Evolutionary conservation across 768 basidiomycete genomes (phyloP).

Genomic region (Podaxis mareebaensis): DNA sequence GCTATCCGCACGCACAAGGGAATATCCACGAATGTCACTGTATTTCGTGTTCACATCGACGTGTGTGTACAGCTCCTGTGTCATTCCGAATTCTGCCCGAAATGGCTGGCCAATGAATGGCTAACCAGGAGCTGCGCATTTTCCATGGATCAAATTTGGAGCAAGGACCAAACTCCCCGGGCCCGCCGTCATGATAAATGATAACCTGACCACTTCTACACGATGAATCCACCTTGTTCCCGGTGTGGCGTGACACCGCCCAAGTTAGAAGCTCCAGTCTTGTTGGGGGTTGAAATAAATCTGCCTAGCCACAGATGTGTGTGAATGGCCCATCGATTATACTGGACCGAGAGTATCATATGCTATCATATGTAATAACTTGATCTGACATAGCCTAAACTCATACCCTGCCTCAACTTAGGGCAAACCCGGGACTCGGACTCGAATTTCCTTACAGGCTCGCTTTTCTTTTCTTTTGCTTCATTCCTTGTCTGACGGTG

Average conservation of each 20-base stretch:
- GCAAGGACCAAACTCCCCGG: background rate
- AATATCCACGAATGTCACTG: background rate
- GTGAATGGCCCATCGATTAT: background rate
- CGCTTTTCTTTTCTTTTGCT: constrained; percentile 3
- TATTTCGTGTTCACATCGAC: background rate
- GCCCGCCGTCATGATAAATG: background rate
- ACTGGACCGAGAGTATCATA: background rate
- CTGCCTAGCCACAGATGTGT: background rate
- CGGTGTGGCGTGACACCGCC: background rate
- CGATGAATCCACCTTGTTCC: background rate
- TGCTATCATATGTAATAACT: background rate
- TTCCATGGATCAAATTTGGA: constrained; percentile 11
- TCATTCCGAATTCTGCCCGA: constrained; percentile 1
- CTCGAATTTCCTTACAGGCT: constrained; percentile 5
- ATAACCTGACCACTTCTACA: background rate
- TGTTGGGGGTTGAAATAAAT: background rate
- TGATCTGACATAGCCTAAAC: constrained; percentile 7
- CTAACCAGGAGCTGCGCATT: constrained; percentile 2
- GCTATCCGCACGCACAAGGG: constrained; percentile 2
- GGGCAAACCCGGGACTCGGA: constrained; percentile 8
- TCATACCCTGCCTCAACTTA: background rate
- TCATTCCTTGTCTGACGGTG: constrained; percentile 8
- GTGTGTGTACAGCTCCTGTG: background rate
- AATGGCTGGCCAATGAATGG: background rate
- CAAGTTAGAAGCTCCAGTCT: background rate